A percentile compares a stretch with the other conserved stretches of the same genome.
These are phyloP conservation scores for Buddleja alternifolia DNA, from an alignment of 257 asterid genomes.

Conservation along the genomic window DNA sequence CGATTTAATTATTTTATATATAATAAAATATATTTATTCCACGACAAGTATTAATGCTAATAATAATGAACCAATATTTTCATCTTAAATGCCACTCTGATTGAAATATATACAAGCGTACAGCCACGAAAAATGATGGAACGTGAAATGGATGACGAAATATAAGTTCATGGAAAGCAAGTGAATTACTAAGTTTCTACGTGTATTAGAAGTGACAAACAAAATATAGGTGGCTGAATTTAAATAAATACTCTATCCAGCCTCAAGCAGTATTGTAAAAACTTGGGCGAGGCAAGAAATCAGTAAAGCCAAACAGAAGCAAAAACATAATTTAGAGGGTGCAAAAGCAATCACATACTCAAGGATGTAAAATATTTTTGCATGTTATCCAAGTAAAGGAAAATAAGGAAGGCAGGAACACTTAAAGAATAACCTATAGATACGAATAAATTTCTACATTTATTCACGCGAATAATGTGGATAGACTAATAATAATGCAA, in stretches of 20 bases:
- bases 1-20: too few species aligned
- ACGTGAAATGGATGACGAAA: neutral
- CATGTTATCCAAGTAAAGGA: conserved; percentile 3
- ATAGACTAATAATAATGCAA: conserved; percentile 12
- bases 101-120: neutral
- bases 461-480: neutral
- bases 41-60: neutral
- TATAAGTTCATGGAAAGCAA: conserved; percentile 2
- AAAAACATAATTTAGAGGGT: neutral
- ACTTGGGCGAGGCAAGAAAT: neutral
- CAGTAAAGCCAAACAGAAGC: neutral
- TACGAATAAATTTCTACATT: conserved; percentile 3
- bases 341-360: conserved; percentile 17
- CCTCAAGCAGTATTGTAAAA: conserved; percentile 6
- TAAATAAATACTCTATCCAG: neutral
- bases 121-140: neutral
- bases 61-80: neutral
- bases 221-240: neutral
- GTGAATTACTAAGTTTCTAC: neutral
- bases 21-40: too few species aligned
- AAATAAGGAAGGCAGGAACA: neutral
- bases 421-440: neutral
- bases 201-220: neutral
- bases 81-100: neutral
- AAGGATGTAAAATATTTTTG: conserved; percentile 14